These are phyloP conservation scores for Luffa acutangula DNA, from an alignment of 306 rosid genomes.

Conservation along the genomic window DNA sequence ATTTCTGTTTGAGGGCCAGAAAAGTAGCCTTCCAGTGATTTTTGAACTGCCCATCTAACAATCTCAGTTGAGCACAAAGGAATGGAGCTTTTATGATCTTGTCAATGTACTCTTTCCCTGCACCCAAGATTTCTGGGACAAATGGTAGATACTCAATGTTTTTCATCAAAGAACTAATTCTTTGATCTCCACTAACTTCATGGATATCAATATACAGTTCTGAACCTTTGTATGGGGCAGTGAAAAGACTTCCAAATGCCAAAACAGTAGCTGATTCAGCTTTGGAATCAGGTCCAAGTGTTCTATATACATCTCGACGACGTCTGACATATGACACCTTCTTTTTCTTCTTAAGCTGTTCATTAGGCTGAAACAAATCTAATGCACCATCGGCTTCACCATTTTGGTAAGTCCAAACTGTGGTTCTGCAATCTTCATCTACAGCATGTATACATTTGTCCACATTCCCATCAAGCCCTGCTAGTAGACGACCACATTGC, in stretches of 20 bases:
- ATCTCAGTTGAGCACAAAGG: constrained; percentile 78
- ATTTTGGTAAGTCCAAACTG: constrained; percentile 72
- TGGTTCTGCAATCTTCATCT: constrained; percentile 66
- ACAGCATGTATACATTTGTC: constrained; percentile 57
- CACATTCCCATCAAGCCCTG: constrained; percentile 38
- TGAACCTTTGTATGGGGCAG: constrained; percentile 63
- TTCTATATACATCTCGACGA: constrained; percentile 45
- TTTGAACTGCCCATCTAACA: constrained; percentile 90
- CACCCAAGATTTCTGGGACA: constrained; percentile 48
- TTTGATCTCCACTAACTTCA: constrained; percentile 41
- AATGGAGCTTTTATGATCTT: constrained; percentile 48
- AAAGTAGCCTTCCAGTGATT: constrained; percentile 75
- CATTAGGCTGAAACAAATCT: constrained; percentile 77
- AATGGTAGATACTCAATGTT: constrained; percentile 52
- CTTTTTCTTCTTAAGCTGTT: constrained; percentile 66
- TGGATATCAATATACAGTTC: constrained; percentile 53
- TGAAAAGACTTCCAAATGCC: constrained; percentile 91
- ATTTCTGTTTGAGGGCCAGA: constrained; percentile 33
- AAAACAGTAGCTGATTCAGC: constrained; percentile 55
- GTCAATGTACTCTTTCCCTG: constrained; percentile 44
- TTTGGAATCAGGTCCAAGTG: constrained; percentile 65
- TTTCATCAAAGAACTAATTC: constrained; percentile 41
- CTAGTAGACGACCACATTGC: constrained; percentile 51
- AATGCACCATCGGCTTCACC: constrained; percentile 44
- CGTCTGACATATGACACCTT: constrained; percentile 50